phyloP scores from a whole-genome alignment of 192 early-diverging fungal genomes.

The Coemansia erecta region DNA sequence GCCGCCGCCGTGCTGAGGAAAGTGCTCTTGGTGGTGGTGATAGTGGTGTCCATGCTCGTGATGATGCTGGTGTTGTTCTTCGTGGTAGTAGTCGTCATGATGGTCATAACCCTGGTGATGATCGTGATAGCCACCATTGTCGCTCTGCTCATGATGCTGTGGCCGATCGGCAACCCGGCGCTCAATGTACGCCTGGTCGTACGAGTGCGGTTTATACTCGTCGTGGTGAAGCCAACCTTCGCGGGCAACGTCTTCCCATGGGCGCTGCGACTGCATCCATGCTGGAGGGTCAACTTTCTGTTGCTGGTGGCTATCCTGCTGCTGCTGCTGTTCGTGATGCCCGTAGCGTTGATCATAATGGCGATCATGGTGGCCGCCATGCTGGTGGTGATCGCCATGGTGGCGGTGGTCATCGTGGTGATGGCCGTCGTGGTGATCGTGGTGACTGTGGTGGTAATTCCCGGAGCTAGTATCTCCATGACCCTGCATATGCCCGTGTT shows the following conservation, averaged over 20 bases:
- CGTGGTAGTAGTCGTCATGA: constrained; percentile 5
- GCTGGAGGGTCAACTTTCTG: constrained; percentile 8
- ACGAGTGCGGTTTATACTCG: constrained; percentile 46
- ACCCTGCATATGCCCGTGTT: too few relatives aligned
- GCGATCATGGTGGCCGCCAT: too few relatives aligned
- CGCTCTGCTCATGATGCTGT: background rate
- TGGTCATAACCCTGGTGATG: background rate
- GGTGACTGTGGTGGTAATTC: background rate
- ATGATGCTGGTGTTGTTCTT: background rate
- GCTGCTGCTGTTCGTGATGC: constrained; percentile 2
- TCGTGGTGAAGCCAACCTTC: constrained; percentile 55
- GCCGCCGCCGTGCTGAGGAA: background rate
- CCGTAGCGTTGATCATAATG: too few relatives aligned
- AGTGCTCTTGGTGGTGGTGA: background rate
- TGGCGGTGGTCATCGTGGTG: background rate
- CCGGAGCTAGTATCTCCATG: too few relatives aligned
- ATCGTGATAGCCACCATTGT: background rate
- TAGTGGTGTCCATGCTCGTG: background rate
- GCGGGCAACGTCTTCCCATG: constrained; percentile 59
- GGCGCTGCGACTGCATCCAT: constrained; percentile 55
- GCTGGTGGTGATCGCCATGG: constrained; percentile 4
- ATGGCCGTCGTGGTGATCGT: background rate
- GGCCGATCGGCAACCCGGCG: constrained; percentile 35
- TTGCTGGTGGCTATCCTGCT: background rate
- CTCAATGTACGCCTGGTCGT: constrained; percentile 55